These are phyloP conservation scores for Calcarisporium arbuscula DNA, from an alignment of 2,329 filamentous ascomycete species.

Conservation along the genomic window DNA sequence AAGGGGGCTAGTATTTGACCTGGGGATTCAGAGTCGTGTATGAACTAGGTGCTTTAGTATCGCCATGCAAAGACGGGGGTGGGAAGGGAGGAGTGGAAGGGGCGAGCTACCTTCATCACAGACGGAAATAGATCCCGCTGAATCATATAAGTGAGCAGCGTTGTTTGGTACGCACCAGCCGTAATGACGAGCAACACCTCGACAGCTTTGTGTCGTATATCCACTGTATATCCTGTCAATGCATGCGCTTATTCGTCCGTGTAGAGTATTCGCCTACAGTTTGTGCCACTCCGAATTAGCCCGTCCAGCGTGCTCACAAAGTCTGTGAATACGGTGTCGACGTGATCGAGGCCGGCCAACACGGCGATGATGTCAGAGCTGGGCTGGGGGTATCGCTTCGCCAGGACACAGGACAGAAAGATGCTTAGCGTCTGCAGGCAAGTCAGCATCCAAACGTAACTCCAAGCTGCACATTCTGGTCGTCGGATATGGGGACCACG, in stretches of 20 bases:
- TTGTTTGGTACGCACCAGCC: constrained; percentile 93
- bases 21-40: constrained; percentile 68
- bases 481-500: too few species aligned
- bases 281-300: constrained; percentile 72
- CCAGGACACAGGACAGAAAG: constrained; percentile 75
- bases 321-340: constrained; percentile 81
- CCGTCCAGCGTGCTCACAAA: constrained; percentile 77
- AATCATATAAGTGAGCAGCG: constrained; percentile 88
- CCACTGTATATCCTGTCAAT: constrained; percentile 45
- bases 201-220: constrained; percentile 72
- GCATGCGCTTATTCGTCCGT: neutral
- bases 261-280: constrained; percentile 44
- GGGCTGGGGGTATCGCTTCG: constrained; percentile 89
- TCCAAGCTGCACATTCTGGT: too few species aligned
- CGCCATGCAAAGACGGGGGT: neutral
- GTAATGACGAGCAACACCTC: constrained; percentile 76
- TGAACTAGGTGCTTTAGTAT: constrained; percentile 47
- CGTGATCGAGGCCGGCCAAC: constrained; percentile 80
- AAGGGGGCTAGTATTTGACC: constrained; percentile 66
- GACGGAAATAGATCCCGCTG: constrained; percentile 91
- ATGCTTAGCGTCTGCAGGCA: constrained; percentile 71
- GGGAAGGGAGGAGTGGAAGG: neutral
- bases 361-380: constrained; percentile 92
- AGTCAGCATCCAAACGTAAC: constrained; percentile 12
- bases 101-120: constrained; percentile 72